Conservation (phyloP, 345 rosid genomes). For the Hibiscus mutabilis region DNA sequence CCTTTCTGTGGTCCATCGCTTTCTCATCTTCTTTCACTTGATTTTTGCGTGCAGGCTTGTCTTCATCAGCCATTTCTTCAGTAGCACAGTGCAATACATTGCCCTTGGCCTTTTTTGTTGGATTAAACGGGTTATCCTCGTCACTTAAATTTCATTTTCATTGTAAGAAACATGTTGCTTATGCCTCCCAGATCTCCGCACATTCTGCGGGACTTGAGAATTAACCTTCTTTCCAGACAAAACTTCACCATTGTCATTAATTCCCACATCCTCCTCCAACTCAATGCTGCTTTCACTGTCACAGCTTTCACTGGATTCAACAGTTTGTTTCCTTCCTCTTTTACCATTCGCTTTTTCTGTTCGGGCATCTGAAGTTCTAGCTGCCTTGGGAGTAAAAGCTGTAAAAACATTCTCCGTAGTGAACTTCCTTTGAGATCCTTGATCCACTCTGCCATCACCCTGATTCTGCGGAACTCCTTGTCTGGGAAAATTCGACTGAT, state of each 20-base stretch:
- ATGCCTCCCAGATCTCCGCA: conserved; percentile 61
- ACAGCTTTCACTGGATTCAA: conserved; percentile 49
- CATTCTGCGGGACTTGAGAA: conserved; percentile 23
- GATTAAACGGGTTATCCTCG: conserved; percentile 38
- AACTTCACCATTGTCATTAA: conserved; percentile 31
- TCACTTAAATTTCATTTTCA: conserved; percentile 64
- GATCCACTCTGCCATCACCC: conserved; percentile 34
- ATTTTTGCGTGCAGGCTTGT: conserved; percentile 12
- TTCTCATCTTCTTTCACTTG: conserved; percentile 22
- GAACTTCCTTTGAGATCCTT: conserved; percentile 27
- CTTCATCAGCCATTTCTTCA: conserved; percentile 19
- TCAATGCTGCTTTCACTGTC: conserved; percentile 24
- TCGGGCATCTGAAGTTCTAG: conserved; percentile 18
- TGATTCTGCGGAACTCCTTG: conserved; percentile 37
- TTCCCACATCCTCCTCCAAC: conserved; percentile 28
- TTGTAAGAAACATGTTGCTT: conserved; percentile 62
- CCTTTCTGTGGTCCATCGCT: conserved; percentile 13
- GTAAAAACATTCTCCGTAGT: conserved; percentile 22
- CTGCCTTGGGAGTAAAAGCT: conserved; percentile 20
- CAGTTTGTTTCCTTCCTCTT: conserved; percentile 38
- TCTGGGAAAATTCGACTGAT: conserved; percentile 31
- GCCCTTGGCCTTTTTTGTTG: conserved; percentile 29
- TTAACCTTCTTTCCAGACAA: conserved; percentile 24
- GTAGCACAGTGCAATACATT: conserved; percentile 18
- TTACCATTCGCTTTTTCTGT: conserved; percentile 36